A percentile compares a stretch with the other conserved stretches of the same genome.
Conservation (phyloP, 2,329 filamentous ascomycete species). For the Fusarium transvaalense region DNA sequence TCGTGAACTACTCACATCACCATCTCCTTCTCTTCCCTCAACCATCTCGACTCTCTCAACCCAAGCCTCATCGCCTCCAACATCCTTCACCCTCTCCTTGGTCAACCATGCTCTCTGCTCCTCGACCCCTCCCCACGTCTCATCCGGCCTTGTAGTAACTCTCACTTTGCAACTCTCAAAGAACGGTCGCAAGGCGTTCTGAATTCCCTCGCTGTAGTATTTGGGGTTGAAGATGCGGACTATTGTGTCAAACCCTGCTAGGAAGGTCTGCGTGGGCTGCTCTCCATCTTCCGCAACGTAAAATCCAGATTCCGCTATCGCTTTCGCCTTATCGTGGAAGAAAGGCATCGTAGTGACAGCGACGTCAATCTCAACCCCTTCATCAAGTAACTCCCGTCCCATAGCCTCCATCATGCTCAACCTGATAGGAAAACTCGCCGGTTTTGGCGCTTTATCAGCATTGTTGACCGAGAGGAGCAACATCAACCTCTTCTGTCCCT, state of each 20-base stretch:
- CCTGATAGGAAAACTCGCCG: conserved; percentile 75
- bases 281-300: conserved; percentile 50
- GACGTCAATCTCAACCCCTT: conserved; percentile 66
- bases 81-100: conserved; percentile 60
- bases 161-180: conserved; percentile 71
- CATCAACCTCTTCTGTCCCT: conserved; percentile 57
- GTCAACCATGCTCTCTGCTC: conserved; percentile 63
- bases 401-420: conserved; percentile 79
- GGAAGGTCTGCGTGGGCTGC: conserved; percentile 70
- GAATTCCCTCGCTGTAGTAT: conserved; percentile 70
- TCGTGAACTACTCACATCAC: conserved; percentile 70
- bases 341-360: conserved; percentile 78
- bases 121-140: conserved; percentile 66
- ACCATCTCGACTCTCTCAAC: conserved; percentile 70
- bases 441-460: conserved; percentile 74
- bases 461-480: conserved; percentile 73
- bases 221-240: conserved; percentile 78
- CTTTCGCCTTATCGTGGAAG: conserved; percentile 77
- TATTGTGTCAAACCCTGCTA: conserved; percentile 82
- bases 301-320: conserved; percentile 63
- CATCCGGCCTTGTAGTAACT: conserved; percentile 73
- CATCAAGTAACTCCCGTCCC: conserved; percentile 64
- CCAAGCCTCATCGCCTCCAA: conserved; percentile 71
- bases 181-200: conserved; percentile 70
- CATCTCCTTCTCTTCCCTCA: conserved; percentile 59